phyloP scores from a whole-genome alignment of 768 basidiomycete species.

The Trametes maxima region DNA sequence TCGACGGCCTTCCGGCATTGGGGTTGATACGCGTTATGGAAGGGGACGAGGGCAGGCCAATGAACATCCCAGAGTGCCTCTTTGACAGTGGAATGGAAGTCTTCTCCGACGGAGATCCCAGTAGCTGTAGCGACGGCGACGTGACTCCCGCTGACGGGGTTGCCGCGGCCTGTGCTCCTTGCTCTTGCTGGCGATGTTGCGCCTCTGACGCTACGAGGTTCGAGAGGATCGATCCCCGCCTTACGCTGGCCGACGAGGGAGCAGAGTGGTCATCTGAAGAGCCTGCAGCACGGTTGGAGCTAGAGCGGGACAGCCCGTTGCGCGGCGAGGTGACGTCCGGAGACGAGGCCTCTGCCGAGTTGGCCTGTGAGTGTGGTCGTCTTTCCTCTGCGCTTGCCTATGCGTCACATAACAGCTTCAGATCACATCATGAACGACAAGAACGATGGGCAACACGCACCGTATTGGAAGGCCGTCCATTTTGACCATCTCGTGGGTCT shows the following conservation, averaged over 20 bases:
- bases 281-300: slow-evolving; percentile 12
- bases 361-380: slow-evolving; percentile 14
- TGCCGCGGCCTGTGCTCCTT: slow-evolving; percentile 11
- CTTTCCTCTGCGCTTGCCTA: slow-evolving; percentile 8
- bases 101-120: slow-evolving; percentile 18
- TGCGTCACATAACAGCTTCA: not conserved
- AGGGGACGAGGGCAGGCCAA: slow-evolving; percentile 25
- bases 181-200: slow-evolving; percentile 20
- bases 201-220: slow-evolving; percentile 11
- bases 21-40: slow-evolving; percentile 15
- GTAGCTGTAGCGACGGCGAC: slow-evolving; percentile 12
- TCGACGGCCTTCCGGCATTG: slow-evolving; percentile 17
- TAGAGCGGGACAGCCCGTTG: slow-evolving; percentile 16
- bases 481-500: slow-evolving; percentile 31
- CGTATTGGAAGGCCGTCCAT: slow-evolving; percentile 39
- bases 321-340: slow-evolving; percentile 18
- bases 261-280: slow-evolving; percentile 19
- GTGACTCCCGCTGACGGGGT: not conserved
- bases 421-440: not conserved
- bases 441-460: slow-evolving; percentile 3
- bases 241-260: slow-evolving; percentile 14
- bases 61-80: slow-evolving; percentile 24
- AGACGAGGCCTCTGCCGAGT: slow-evolving; percentile 15
- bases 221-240: slow-evolving; percentile 12
- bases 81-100: slow-evolving; percentile 22